Percentiles rank a stretch among this genome's conserved stretches.
Conservation (phyloP, 2,329 filamentous ascomycete species). For the Colletotrichum caudatum region DNA sequence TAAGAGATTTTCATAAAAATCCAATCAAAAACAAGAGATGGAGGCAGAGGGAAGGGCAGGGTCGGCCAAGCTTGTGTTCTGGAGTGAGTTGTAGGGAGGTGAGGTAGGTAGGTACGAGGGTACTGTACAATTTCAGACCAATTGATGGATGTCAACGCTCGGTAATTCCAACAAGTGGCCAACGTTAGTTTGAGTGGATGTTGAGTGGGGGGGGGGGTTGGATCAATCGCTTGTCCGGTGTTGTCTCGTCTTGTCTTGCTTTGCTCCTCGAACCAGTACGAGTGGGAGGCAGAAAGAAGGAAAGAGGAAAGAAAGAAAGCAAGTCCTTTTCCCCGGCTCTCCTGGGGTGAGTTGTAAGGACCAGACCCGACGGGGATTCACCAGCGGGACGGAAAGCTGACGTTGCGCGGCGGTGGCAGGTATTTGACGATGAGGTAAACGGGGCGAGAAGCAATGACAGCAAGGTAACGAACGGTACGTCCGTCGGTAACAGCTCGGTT, state of each 20-base stretch:
- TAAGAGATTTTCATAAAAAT: slow-evolving; percentile 22
- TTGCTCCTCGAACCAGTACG: slow-evolving; percentile 16
- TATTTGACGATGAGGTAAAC: not conserved
- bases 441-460: not conserved
- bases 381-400: not conserved
- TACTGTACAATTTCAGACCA: slow-evolving; percentile 3
- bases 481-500: not conserved
- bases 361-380: not conserved
- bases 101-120: not conserved
- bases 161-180: slow-evolving; percentile 36
- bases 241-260: slow-evolving; percentile 18
- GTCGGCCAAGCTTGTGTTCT: slow-evolving; percentile 20
- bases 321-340: not conserved
- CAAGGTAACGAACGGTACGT: not conserved
- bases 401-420: not conserved
- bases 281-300: slow-evolving; percentile 4
- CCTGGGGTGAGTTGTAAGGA: not conserved
- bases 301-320: not conserved
- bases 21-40: slow-evolving; percentile 8
- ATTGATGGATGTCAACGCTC: slow-evolving; percentile 32
- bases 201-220: slow-evolving; percentile 28
- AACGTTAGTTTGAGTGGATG: slow-evolving; percentile 35
- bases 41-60: slow-evolving; percentile 1
- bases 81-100: slow-evolving; percentile 3
- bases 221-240: slow-evolving; percentile 5